These are phyloP conservation scores for Podaxis sp. DNA, from an alignment of 768 basidiomycete species.

Conservation along the genomic window DNA sequence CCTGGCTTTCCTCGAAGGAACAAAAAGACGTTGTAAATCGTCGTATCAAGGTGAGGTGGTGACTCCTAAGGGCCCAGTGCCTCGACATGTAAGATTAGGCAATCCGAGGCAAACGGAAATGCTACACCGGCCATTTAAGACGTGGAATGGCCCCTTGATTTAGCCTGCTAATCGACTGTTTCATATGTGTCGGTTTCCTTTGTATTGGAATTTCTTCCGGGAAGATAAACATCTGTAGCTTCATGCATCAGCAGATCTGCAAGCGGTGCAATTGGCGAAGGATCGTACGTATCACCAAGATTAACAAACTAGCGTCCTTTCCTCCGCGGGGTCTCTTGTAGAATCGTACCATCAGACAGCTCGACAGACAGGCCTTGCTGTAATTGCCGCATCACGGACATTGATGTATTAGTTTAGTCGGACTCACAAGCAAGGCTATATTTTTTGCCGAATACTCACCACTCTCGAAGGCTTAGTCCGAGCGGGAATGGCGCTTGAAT, in stretches of 20 bases:
- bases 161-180: constrained; percentile 60
- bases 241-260: constrained; percentile 85
- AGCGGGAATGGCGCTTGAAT: constrained; percentile 74
- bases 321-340: constrained; percentile 65
- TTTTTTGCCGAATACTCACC: too few relatives aligned
- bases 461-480: too few relatives aligned
- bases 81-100: constrained; percentile 59
- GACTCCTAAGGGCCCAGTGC: constrained; percentile 53
- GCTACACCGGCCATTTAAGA: constrained; percentile 88
- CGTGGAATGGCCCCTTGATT: constrained; percentile 84
- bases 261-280: constrained; percentile 59
- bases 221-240: constrained; percentile 85
- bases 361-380: constrained; percentile 63
- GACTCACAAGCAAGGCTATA: too few relatives aligned
- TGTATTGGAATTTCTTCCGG: constrained; percentile 56
- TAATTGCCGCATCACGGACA: constrained; percentile 64
- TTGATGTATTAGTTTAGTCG: constrained; percentile 68
- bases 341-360: constrained; percentile 69
- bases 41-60: constrained; percentile 58
- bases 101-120: constrained; percentile 69
- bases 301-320: constrained; percentile 77
- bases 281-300: constrained; percentile 84
- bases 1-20: constrained; percentile 55
- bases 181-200: constrained; percentile 63
- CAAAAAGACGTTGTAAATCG: constrained; percentile 56